Conservation (phyloP, 129 eudicot species). For the Saussurea involucrata region DNA sequence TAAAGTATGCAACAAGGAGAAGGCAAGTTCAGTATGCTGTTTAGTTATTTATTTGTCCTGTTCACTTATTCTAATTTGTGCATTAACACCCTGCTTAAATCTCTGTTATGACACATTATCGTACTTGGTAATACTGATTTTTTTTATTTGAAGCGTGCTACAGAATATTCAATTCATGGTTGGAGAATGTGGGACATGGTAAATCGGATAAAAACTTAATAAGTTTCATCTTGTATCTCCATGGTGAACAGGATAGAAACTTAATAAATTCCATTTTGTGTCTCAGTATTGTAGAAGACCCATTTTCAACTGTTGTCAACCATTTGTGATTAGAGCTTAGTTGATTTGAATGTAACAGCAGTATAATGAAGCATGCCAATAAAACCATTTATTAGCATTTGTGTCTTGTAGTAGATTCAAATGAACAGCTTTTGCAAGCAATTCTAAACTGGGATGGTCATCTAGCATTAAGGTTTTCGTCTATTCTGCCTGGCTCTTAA, state of each 20-base stretch:
- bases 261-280: not conserved
- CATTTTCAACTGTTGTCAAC: not conserved
- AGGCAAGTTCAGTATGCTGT: not conserved
- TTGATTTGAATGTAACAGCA: not conserved
- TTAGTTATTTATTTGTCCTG: not conserved
- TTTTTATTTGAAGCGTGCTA: not conserved
- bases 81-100: not conserved
- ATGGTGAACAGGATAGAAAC: not conserved
- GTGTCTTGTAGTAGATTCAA: not conserved
- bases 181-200: not conserved
- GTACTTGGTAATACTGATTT: not conserved
- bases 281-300: not conserved
- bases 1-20: not conserved
- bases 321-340: not conserved
- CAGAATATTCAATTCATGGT: not conserved
- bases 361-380: not conserved
- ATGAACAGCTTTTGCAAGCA: not conserved
- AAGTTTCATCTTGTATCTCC: not conserved
- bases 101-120: not conserved
- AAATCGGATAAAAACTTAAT: not conserved
- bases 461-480: slow-evolving; percentile 3
- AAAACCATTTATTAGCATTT: not conserved
- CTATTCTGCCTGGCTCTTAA: slow-evolving; percentile 13
- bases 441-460: not conserved
- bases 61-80: not conserved